Evolutionary conservation across 2,329 filamentous ascomycete genomes (phyloP), one percentile per base, ranked within the genome.

Genomic region (Daldinia eschscholtzii): DNA sequence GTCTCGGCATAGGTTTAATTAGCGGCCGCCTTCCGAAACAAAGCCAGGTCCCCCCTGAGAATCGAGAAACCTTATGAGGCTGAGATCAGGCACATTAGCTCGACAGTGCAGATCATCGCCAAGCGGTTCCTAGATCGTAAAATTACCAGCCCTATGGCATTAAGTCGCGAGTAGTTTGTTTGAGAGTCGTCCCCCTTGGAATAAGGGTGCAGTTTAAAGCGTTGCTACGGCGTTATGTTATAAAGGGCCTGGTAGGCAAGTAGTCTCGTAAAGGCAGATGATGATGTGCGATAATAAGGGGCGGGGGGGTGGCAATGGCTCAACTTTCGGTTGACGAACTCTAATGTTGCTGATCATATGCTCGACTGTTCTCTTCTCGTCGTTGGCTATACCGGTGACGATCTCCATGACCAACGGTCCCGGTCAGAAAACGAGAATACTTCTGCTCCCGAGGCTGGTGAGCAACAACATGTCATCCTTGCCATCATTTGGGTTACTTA

Each of bases 281-380:
- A 35, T 35, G 33, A 35, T 35, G 44, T 30, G 46, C 15, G 20
- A 52, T 12, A 26, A 57, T 35, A 50, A n/a, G 44, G 50, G n/a
- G n/a, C n/a, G 20, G 23, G 44, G 55, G n/a, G 20, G 26, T 33
- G 28, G 20, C 3, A 6, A 9, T 9, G 33, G 41, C 53, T 48
- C 53, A 55, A 58, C 30, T 37, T 55, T 42, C 6, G 12, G 39
- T 23, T 48, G 15, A 18, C 30, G 41, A 70, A 70, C 59, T 64
- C 10, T 68, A 68, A 68, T 70, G 65, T 30, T 64, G 56, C 57
- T 42, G 6, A 56, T 53, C 62, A 61, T 68, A 46, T 65, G 30
- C 44, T 64, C 55, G 13, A 35, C 30, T 61, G 37, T 55, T 55
- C 46, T n/a, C 46, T 55, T 1, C 6, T 33, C 20, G n/a, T 28